Conservation (phyloP, 495 filamentous ascomycete species). For the Penicillium psychrofluorescens region DNA sequence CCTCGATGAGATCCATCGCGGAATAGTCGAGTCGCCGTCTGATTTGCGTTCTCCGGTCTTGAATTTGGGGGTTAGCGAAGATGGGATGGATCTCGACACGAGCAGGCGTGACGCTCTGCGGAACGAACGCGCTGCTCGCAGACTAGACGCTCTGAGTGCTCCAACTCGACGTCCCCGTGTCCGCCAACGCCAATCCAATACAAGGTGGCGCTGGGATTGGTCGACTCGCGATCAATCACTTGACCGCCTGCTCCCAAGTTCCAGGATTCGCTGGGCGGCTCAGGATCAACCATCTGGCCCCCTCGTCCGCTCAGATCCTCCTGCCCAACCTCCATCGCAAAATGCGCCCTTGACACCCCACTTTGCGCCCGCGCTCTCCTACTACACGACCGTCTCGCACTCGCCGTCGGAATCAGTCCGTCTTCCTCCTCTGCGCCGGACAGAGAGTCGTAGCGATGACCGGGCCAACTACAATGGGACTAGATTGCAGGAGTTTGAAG, state of each 20-base stretch:
- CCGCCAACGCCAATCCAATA: too few relatives aligned
- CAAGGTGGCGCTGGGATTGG: too few relatives aligned
- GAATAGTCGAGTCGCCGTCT: slow-evolving; percentile 16
- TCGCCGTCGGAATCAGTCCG: slow-evolving; percentile 13
- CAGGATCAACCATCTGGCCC: slow-evolving; percentile 20
- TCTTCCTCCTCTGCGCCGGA: slow-evolving; percentile 18
- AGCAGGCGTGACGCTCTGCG: slow-evolving; percentile 23
- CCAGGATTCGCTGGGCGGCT: slow-evolving; percentile 16
- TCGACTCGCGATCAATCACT: too few relatives aligned
- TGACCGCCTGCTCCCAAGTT: too few relatives aligned
- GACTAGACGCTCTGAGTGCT: too few relatives aligned
- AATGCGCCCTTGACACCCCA: slow-evolving; percentile 24
- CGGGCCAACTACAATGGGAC: neutral
- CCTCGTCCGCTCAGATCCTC: slow-evolving; percentile 10
- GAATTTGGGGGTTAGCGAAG: slow-evolving; percentile 20
- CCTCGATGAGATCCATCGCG: slow-evolving; percentile 38
- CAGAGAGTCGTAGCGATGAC: slow-evolving; percentile 14
- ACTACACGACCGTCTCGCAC: slow-evolving; percentile 18
- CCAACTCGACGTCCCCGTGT: too few relatives aligned
- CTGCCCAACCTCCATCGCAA: neutral
- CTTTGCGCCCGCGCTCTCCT: slow-evolving; percentile 39
- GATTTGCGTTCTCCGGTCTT: slow-evolving; percentile 24
- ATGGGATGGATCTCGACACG: slow-evolving; percentile 26
- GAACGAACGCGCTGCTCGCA: too few relatives aligned
- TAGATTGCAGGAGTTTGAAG: too few relatives aligned